Evolutionary conservation across 148 eudicot genomes (phyloP).

Genomic region (Chenopodium suecicum): DNA sequence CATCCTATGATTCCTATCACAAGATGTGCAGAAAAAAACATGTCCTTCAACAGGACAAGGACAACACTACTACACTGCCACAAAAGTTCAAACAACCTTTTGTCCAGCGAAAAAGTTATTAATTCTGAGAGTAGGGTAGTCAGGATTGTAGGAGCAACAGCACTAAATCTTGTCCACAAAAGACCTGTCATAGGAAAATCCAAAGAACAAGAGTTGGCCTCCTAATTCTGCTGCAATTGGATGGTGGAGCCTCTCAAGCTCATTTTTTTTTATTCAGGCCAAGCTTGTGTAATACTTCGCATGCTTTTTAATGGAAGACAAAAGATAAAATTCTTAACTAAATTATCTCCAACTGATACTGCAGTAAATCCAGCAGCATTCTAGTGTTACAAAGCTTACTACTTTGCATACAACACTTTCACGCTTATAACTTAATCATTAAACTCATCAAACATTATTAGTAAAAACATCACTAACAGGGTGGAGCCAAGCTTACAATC

Average conservation of each 20-base stretch:
- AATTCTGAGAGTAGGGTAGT: background rate
- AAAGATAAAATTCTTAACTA: background rate
- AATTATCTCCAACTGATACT: background rate
- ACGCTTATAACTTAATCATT: too few relatives aligned
- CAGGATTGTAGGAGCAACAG: background rate
- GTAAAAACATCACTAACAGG: background rate
- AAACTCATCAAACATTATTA: background rate
- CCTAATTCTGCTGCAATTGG: background rate
- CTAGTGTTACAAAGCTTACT: background rate
- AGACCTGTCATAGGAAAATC: background rate
- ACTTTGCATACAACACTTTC: background rate
- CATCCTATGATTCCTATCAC: background rate
- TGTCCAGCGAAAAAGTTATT: background rate
- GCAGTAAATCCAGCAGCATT: background rate
- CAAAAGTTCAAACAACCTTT: background rate
- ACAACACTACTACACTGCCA: background rate
- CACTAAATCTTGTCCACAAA: background rate
- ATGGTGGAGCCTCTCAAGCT: background rate
- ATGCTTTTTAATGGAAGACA: background rate
- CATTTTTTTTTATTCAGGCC: too few relatives aligned
- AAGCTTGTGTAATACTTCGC: background rate
- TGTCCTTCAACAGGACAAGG: background rate
- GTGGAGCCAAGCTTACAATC: background rate
- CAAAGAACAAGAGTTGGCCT: background rate
- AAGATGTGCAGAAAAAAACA: background rate